Evolutionary conservation across 1,284 basidiomycete genomes (phyloP).

Genomic region (Leccinum subrobustum): DNA sequence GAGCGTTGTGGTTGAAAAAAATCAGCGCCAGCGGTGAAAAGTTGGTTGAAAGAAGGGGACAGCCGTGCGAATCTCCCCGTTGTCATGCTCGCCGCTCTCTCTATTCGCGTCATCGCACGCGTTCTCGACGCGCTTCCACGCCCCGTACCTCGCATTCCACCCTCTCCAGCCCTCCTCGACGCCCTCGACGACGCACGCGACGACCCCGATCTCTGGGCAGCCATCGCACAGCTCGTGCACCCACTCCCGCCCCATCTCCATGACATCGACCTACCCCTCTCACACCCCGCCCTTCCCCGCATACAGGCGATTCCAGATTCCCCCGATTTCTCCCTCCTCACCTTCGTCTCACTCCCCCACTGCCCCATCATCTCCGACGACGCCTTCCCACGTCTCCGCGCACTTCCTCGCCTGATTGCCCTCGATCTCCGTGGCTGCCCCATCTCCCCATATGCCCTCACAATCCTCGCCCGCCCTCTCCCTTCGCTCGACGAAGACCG

Average conservation of each 20-base stretch:
- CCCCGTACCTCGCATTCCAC: constrained; percentile 10
- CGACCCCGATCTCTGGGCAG: constrained; percentile 62
- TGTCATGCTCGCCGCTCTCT: constrained; percentile 15
- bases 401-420: constrained; percentile 52
- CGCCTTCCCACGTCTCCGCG: constrained; percentile 46
- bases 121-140: constrained; percentile 33
- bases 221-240: constrained; percentile 56
- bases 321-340: constrained; percentile 56
- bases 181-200: constrained; percentile 26
- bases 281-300: constrained; percentile 51
- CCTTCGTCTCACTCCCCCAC: constrained; percentile 54
- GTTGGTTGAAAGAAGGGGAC: neutral
- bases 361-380: constrained; percentile 56
- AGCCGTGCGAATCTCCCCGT: constrained; percentile 20
- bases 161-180: constrained; percentile 31
- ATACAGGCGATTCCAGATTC: constrained; percentile 58
- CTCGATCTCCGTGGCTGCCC: constrained; percentile 58
- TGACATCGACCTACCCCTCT: constrained; percentile 48
- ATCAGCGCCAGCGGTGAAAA: constrained; percentile 27
- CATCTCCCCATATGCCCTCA: constrained; percentile 53
- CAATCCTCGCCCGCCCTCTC: constrained; percentile 39
- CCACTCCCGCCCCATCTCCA: constrained; percentile 47
- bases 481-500: neutral
- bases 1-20: constrained; percentile 20
- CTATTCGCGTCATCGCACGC: constrained; percentile 36